Percentiles rank a stretch among this genome's conserved stretches.
phyloP scores from a whole-genome alignment of 352 stramenopile genomes.

The Phytophthora syringae region DNA sequence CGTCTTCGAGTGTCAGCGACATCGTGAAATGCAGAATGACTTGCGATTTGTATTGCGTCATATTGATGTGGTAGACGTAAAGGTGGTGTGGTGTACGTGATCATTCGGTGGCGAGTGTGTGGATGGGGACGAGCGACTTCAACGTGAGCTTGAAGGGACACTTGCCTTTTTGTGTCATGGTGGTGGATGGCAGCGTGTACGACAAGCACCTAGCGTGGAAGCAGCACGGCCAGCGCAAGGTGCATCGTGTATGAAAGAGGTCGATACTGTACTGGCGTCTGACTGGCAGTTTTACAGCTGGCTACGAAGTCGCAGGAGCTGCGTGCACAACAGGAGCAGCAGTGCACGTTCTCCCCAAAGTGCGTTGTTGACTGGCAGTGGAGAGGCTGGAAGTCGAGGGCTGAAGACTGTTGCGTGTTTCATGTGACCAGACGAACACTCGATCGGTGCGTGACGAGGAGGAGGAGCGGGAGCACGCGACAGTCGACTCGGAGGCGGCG shows the following conservation, averaged over 20 bases:
- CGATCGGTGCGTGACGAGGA: constrained; percentile 20
- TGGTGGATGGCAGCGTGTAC: constrained; percentile 43
- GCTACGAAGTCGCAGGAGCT: constrained; percentile 54
- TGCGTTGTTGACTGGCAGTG: constrained; percentile 18
- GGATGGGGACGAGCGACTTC: not conserved
- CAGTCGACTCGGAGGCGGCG: constrained; percentile 15
- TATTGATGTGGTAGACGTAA: too few species aligned
- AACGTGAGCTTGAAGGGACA: constrained; percentile 3
- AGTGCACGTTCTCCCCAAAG: constrained; percentile 76
- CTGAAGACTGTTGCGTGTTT: not conserved
- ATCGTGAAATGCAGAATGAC: not conserved
- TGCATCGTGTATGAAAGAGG: too few species aligned
- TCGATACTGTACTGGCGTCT: not conserved
- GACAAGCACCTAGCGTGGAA: constrained; percentile 75
- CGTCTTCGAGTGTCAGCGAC: constrained; percentile 54
- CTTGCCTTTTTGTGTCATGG: not conserved
- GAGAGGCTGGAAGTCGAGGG: not conserved
- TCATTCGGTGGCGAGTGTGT: not conserved
- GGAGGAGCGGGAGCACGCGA: not conserved
- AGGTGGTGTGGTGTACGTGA: not conserved
- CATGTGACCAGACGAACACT: constrained; percentile 16
- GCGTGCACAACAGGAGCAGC: constrained; percentile 40
- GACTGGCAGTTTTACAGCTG: constrained; percentile 29
- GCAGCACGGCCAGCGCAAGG: constrained; percentile 57
- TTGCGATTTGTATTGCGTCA: not conserved